Conservation (phyloP, 768 basidiomycete genomes). For the Amanita fuliginea region DNA sequence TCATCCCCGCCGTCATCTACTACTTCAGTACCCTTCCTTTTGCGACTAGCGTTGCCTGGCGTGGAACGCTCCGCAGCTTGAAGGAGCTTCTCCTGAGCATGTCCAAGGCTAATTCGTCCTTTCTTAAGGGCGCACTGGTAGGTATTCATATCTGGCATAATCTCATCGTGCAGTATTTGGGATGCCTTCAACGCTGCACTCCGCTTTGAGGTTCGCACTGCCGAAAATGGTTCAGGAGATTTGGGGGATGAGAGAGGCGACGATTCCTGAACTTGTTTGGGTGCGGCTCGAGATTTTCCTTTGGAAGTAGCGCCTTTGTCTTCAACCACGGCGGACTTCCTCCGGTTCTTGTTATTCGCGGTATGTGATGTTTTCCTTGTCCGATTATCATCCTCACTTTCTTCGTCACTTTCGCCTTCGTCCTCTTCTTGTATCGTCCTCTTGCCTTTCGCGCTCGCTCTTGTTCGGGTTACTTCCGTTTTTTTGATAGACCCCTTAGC, state of each 20-base stretch:
- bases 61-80: background rate
- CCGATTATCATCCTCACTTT: background rate
- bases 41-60: background rate
- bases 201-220: conserved; percentile 18
- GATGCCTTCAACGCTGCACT: conserved; percentile 34
- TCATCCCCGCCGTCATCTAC: conserved; percentile 1
- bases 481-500: no score
- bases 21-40: conserved; percentile 8
- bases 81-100: background rate
- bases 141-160: conserved; percentile 71
- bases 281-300: conserved; percentile 1
- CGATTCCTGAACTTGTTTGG: background rate
- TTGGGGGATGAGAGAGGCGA: background rate
- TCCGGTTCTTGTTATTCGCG: background rate
- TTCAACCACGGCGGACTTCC: background rate
- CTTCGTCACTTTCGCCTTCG: background rate
- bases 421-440: background rate
- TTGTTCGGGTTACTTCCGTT: background rate
- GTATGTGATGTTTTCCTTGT: background rate
- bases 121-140: conserved; percentile 54
- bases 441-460: background rate
- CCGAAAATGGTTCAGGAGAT: background rate
- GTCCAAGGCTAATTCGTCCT: conserved; percentile 8
- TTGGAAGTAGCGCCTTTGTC: conserved; percentile 1
- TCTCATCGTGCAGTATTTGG: conserved; percentile 44